Evolutionary conservation across 2,329 filamentous ascomycete genomes (phyloP).

Genomic region (Verticillium nonalfalfae): DNA sequence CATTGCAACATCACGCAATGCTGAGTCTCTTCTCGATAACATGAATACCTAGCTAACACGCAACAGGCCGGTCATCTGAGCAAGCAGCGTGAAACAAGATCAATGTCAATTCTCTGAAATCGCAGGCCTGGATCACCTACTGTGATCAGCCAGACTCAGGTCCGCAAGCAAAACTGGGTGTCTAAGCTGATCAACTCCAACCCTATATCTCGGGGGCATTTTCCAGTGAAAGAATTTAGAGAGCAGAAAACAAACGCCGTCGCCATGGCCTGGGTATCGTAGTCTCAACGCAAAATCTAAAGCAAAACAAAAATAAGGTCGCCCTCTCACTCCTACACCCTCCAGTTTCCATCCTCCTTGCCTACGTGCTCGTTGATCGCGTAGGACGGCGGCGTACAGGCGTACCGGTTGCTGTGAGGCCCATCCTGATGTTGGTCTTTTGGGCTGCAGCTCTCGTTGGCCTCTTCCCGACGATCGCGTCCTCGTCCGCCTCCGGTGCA

Average conservation of each 20-base stretch:
- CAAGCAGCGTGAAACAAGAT: background rate
- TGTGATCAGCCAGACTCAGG: background rate
- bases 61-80: too few relatives aligned
- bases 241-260: background rate
- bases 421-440: conserved; percentile 1
- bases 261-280: background rate
- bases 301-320: background rate
- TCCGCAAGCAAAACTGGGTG: background rate
- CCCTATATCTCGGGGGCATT: background rate
- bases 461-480: background rate
- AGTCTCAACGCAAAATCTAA: background rate
- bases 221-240: background rate
- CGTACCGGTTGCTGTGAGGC: conserved; percentile 1
- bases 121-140: background rate
- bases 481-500: background rate
- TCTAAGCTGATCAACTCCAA: background rate
- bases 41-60: too few relatives aligned
- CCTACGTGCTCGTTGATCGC: background rate
- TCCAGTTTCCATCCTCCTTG: background rate
- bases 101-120: background rate
- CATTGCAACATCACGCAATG: too few relatives aligned
- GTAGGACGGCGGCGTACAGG: background rate
- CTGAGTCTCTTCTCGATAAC: too few relatives aligned
- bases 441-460: conserved; percentile 1
- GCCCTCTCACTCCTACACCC: background rate